Conservation (phyloP, 306 rosid species). For the Lotus japonicus region DNA sequence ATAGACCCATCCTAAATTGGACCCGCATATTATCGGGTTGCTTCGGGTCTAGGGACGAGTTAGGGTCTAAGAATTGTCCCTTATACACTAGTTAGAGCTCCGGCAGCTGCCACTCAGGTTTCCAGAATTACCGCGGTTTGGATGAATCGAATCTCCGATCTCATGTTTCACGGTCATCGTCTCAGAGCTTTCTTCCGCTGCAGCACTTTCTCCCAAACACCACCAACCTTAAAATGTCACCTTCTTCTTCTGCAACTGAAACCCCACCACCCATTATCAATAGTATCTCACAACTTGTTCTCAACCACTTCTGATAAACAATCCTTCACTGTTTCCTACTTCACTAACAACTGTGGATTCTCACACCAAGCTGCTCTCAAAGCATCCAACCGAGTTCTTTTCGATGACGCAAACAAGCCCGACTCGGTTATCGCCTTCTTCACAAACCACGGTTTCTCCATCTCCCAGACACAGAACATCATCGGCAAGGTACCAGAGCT, state of each 20-base stretch:
- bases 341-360: conserved; percentile 21
- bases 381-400: conserved; percentile 17
- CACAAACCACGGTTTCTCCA: background rate
- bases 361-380: conserved; percentile 22
- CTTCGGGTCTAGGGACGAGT: too few species aligned
- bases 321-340: conserved; percentile 28
- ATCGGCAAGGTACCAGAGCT: background rate
- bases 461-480: background rate
- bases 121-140: too few species aligned
- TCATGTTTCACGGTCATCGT: background rate
- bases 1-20: too few species aligned
- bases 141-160: too few species aligned
- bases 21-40: too few species aligned
- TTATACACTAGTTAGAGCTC: too few species aligned
- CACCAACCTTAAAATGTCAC: too few species aligned
- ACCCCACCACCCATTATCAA: too few species aligned
- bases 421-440: conserved; percentile 23
- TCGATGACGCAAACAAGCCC: conserved; percentile 22
- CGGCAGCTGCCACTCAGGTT: too few species aligned
- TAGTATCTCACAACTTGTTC: background rate
- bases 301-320: conserved; percentile 6
- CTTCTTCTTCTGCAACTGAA: too few species aligned
- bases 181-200: background rate
- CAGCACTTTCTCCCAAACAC: too few species aligned
- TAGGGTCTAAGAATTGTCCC: too few species aligned